These are phyloP conservation scores for Chrysosphaeria jannelii DNA, from an alignment of 2,329 filamentous ascomycete genomes.

Conservation along the genomic window DNA sequence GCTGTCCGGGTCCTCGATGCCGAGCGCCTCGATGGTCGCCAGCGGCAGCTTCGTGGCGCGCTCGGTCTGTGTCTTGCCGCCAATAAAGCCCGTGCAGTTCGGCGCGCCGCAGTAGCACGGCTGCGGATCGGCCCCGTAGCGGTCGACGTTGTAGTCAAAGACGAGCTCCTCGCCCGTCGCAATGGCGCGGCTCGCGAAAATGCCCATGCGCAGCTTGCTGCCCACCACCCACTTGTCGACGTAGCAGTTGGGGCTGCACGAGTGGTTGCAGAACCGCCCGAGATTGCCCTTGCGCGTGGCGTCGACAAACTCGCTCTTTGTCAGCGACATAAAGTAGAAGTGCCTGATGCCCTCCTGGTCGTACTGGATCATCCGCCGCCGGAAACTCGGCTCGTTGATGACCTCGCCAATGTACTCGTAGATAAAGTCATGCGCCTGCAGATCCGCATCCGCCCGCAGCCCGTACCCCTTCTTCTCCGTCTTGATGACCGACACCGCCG, in stretches of 20 bases:
- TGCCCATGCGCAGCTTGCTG: conserved; percentile 93
- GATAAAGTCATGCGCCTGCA: conserved; percentile 70
- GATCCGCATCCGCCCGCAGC: conserved; percentile 47
- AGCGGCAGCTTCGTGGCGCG: conserved; percentile 73
- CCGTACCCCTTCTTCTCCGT: conserved; percentile 96
- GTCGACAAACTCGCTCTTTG: conserved; percentile 87
- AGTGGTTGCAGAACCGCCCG: conserved; percentile 94
- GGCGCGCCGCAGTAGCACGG: conserved; percentile 87
- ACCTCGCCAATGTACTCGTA: conserved; percentile 98
- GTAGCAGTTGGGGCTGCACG: conserved; percentile 95
- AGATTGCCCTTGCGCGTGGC: conserved; percentile 91
- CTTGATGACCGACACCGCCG: conserved; percentile 79
- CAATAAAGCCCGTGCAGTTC: conserved; percentile 89
- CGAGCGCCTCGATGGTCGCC: conserved; percentile 76
- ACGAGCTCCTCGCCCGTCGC: conserved; percentile 78
- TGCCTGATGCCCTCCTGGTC: conserved; percentile 93
- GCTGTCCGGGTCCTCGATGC: conserved; percentile 71
- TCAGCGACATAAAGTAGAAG: conserved; percentile 99
- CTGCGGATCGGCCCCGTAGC: conserved; percentile 88
- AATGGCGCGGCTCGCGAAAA: conserved; percentile 69
- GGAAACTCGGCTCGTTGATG: conserved; percentile 75
- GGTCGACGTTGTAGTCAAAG: conserved; percentile 98
- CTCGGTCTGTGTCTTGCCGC: conserved; percentile 91
- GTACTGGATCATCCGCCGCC: conserved; percentile 72
- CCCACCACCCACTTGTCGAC: conserved; percentile 99